Conservation (phyloP, 139 green algal genomes). For the Closterium sp. region DNA sequence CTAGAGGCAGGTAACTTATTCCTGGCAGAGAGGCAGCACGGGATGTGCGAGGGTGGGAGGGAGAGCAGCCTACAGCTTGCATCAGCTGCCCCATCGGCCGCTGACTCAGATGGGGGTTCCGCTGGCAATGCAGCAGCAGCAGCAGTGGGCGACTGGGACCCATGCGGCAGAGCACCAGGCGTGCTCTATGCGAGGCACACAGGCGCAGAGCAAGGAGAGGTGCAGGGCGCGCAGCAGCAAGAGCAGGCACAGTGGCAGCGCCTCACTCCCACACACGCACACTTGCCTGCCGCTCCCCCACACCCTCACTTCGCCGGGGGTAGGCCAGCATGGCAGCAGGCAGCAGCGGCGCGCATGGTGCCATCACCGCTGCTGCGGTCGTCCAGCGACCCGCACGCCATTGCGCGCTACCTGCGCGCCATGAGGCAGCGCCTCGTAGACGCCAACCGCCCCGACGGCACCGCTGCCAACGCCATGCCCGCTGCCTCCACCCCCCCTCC, state of each 20-base stretch:
- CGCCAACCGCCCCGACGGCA: background rate
- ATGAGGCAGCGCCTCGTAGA: background rate
- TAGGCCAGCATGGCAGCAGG: background rate
- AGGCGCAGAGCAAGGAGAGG: background rate
- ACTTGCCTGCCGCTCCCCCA: background rate
- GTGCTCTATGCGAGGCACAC: background rate
- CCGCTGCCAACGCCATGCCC: background rate
- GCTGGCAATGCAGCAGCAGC: background rate
- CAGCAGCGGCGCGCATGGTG: background rate
- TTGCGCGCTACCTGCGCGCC: background rate
- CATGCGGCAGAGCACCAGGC: background rate
- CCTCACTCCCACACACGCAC: background rate
- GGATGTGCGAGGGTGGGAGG: background rate
- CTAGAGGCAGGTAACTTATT: background rate
- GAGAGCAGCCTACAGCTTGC: too few species aligned
- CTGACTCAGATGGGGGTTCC: too few species aligned
- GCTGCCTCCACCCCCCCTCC: background rate
- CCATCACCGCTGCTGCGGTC: background rate
- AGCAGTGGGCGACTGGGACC: background rate
- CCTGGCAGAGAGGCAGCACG: background rate
- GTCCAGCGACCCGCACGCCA: background rate
- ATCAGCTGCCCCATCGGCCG: too few species aligned
- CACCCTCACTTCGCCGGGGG: background rate
- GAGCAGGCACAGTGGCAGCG: background rate
- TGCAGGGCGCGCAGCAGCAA: background rate